These are phyloP conservation scores for Alternaria postmessia DNA, from an alignment of 2,329 filamentous ascomycete species.

Conservation along the genomic window DNA sequence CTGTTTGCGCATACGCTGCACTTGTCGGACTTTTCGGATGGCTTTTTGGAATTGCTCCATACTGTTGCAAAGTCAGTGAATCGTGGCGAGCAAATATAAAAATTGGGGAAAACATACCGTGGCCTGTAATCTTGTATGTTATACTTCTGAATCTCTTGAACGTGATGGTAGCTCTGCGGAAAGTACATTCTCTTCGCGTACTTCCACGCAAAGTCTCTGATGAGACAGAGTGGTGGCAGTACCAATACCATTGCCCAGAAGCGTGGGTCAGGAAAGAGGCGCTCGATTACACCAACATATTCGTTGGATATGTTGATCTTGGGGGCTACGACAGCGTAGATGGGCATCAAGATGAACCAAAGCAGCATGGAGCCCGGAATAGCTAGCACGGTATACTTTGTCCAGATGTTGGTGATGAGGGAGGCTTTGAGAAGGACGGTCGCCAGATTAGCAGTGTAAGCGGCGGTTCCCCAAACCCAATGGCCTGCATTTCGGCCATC, in stretches of 20 bases:
- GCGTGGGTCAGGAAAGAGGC: slow-evolving; percentile 79
- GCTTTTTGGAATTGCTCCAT: slow-evolving; percentile 99
- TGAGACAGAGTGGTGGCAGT: slow-evolving; percentile 80
- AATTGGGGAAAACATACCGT: slow-evolving; percentile 66
- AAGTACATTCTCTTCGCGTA: slow-evolving; percentile 97
- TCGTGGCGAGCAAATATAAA: background rate
- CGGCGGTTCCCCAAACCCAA: slow-evolving; percentile 96
- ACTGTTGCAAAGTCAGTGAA: slow-evolving; percentile 55
- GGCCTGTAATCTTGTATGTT: slow-evolving; percentile 99
- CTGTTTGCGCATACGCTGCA: slow-evolving; percentile 99
- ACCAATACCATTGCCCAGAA: slow-evolving; percentile 93
- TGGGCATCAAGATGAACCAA: slow-evolving; percentile 89
- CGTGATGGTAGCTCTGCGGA: slow-evolving; percentile 95
- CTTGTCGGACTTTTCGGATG: slow-evolving; percentile 96
- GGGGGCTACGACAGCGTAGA: slow-evolving; percentile 86
- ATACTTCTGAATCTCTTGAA: slow-evolving; percentile 99
- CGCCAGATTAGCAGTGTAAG: slow-evolving; percentile 92
- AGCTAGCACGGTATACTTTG: slow-evolving; percentile 94
- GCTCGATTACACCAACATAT: slow-evolving; percentile 83
- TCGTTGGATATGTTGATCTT: slow-evolving; percentile 82
- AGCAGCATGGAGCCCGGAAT: slow-evolving; percentile 93
- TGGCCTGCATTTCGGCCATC: slow-evolving; percentile 88
- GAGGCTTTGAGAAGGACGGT: slow-evolving; percentile 95
- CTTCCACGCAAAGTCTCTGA: slow-evolving; percentile 95
- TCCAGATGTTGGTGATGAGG: slow-evolving; percentile 97